Evolutionary conservation across 495 filamentous ascomycete species (phyloP), one percentile per base, ranked within the genome.

Genomic region (Chaetomium cochliodes): DNA sequence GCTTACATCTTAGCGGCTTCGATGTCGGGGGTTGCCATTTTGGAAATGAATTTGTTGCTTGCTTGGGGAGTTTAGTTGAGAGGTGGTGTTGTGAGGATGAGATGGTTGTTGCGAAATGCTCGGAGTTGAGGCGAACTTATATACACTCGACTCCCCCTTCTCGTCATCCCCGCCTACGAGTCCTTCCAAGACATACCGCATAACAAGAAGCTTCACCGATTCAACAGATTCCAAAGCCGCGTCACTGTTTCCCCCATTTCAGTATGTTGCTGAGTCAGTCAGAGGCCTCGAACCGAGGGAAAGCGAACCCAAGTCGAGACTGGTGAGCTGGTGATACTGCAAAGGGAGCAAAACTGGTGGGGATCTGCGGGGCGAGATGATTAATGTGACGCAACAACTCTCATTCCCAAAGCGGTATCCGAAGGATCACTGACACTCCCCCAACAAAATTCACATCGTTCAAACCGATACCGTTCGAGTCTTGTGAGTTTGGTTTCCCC

Each of bases 361-460:
- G 15, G 41, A 44, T 44, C 15, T 44, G 16, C 16, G 41, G 13
- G 13, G 13, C 41, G 8, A 3, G n/a, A 12, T 4, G 51, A 53
- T 9, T 25, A 15, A 25, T 53, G 12, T 6, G 0, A 12, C 16
- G 25, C 15, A 44, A n/a, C 51, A 15, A 16, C 51, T 53, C 51
- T 53, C 25, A 33, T 53, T 28, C 53, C 53, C 30, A 56, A 56
- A 56, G 18, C 30, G 33, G 53, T 16, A 56, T 56, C 16, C 53
- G 53, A 56, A 25, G 33, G 3, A 44, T 30, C 41, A 16, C 41
- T 44, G 33, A 8, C 5, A 3, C 5, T 37, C 8, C 9, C 33
- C 41, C 41, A 44, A 44, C 41, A 16, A 15, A 15, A 15, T 15
- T 3, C 9, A 16, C 11, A 5, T 44, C 41, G 0, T 44, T 44